phyloP scores from a whole-genome alignment of 164 flowering plant genomes.

The Vitis amurensis region DNA sequence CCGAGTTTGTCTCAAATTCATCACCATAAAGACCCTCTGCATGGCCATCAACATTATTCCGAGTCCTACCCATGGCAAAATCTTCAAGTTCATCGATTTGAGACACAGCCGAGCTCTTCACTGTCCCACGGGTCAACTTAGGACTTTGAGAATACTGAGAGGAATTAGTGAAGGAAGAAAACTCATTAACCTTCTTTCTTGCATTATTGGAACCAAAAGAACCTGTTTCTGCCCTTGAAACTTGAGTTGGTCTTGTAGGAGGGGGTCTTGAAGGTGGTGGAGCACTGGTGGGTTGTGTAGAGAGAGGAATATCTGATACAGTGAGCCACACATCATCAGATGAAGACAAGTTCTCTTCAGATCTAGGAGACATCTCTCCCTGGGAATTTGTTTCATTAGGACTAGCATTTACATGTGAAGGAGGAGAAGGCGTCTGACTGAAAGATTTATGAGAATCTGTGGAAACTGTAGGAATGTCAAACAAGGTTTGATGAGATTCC shows the following conservation, averaged over 20 bases:
- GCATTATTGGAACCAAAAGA: constrained; percentile 22
- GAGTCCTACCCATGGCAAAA: constrained; percentile 62
- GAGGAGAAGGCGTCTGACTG: constrained; percentile 36
- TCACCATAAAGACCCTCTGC: constrained; percentile 51
- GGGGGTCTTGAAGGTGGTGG: constrained; percentile 99
- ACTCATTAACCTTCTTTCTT: no score
- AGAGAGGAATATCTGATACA: constrained; percentile 87
- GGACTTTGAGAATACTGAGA: no score
- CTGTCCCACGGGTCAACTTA: no score
- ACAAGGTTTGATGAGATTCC: constrained; percentile 47
- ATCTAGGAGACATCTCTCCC: constrained; percentile 37
- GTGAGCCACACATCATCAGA: constrained; percentile 81
- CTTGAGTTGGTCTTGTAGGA: constrained; percentile 62
- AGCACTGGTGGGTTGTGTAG: constrained; percentile 86
- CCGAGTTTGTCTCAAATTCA: constrained; percentile 50
- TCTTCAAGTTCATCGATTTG: constrained; percentile 68
- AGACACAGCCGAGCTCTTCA: no score
- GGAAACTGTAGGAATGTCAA: constrained; percentile 54
- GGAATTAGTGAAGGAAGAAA: no score
- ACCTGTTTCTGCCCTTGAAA: constrained; percentile 38
- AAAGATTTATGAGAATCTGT: constrained; percentile 36
- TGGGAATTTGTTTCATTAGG: constrained; percentile 33
- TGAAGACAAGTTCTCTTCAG: constrained; percentile 46
- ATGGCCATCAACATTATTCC: constrained; percentile 36
- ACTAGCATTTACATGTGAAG: constrained; percentile 33